These are phyloP conservation scores for Podospora sp. DNA, from an alignment of 495 filamentous ascomycete species.

Conservation along the genomic window DNA sequence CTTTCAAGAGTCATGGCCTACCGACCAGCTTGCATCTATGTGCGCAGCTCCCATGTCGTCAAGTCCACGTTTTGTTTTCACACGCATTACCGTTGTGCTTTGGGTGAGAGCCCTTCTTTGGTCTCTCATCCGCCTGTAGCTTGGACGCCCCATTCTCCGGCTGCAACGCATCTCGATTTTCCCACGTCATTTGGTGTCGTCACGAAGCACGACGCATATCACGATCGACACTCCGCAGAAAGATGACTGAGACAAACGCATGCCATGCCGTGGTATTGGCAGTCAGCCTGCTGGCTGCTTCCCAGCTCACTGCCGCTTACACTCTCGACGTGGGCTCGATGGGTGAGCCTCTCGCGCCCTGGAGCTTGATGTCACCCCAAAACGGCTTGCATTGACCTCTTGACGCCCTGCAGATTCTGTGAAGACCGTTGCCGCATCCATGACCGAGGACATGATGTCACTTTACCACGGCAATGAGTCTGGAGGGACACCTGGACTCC, in stretches of 20 bases:
- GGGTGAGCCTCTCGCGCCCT: constrained; percentile 23
- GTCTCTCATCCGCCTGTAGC: constrained; percentile 15
- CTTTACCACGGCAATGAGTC: constrained; percentile 68
- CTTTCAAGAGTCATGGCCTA: constrained; percentile 16
- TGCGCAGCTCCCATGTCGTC: constrained; percentile 9
- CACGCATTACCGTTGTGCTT: background rate
- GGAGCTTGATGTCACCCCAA: background rate
- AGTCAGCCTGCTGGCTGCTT: constrained; percentile 16
- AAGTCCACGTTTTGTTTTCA: background rate
- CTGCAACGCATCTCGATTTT: background rate
- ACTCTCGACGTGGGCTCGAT: constrained; percentile 35
- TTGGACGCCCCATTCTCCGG: constrained; percentile 7
- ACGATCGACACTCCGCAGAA: background rate
- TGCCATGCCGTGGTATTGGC: constrained; percentile 5
- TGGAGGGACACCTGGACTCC: constrained; percentile 51
- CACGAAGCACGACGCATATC: background rate
- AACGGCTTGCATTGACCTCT: background rate
- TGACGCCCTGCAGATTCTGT: constrained; percentile 59
- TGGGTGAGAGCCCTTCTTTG: constrained; percentile 13
- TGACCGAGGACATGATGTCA: constrained; percentile 66
- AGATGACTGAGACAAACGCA: background rate
- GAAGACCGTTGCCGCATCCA: constrained; percentile 59
- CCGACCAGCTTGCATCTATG: background rate
- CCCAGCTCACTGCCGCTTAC: constrained; percentile 29
- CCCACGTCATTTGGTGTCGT: background rate